Conservation (phyloP, 345 rosid genomes). For the Salix exigua region DNA sequence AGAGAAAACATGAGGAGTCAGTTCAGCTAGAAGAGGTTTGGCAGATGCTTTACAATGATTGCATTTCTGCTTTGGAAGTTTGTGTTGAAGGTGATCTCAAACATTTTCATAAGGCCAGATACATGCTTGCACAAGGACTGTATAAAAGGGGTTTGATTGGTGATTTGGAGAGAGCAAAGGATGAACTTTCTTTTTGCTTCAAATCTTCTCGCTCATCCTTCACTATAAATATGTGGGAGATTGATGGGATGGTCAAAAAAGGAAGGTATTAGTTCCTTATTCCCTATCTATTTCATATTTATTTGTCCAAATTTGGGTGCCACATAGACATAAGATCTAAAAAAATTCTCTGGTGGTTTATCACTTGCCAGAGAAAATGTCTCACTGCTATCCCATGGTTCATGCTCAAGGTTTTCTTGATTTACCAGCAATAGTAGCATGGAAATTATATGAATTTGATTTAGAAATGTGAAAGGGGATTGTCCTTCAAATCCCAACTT, state of each 20-base stretch:
- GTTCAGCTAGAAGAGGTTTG: constrained; percentile 59
- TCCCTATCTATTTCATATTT: not conserved
- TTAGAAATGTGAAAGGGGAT: not conserved
- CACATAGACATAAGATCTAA: not conserved
- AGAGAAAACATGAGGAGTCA: constrained; percentile 40
- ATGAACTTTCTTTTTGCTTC: constrained; percentile 91
- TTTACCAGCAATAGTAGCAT: not conserved
- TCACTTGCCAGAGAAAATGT: not conserved
- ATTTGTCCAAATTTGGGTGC: not conserved
- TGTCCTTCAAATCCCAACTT: not conserved
- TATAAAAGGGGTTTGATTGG: constrained; percentile 63
- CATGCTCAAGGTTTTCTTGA: not conserved
- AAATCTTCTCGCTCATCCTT: constrained; percentile 87
- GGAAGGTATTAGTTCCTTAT: constrained; percentile 56
- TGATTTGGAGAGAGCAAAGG: constrained; percentile 89
- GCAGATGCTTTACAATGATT: constrained; percentile 83
- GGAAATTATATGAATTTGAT: not conserved
- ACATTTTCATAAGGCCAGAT: constrained; percentile 97
- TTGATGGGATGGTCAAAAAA: constrained; percentile 93
- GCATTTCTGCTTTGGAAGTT: constrained; percentile 78
- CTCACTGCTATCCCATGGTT: not conserved
- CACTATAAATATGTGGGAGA: constrained; percentile 99
- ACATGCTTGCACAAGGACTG: constrained; percentile 87
- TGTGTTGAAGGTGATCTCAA: constrained; percentile 95
- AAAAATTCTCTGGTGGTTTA: not conserved